A percentile compares a stretch with the other conserved stretches of the same genome.
Evolutionary conservation across 768 basidiomycete species (phyloP).

Genomic region (Phlegmacium glaucopus): DNA sequence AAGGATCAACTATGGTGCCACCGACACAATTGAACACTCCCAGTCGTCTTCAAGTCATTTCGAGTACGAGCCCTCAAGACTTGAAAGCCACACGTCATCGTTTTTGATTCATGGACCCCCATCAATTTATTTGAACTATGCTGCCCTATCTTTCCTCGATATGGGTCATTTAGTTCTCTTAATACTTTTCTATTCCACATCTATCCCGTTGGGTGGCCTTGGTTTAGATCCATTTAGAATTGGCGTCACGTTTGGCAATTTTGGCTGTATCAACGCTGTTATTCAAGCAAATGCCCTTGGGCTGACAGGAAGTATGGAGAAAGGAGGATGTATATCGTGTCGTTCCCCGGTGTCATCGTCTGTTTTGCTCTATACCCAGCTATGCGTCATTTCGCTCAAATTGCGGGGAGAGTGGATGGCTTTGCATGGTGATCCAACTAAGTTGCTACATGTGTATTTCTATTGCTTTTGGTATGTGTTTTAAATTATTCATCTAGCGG

Average conservation of each 20-base stretch:
- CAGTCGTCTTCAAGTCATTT: neutral
- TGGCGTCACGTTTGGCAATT: constrained; percentile 47
- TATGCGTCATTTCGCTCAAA: constrained; percentile 29
- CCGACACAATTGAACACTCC: neutral
- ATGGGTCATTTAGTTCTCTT: constrained; percentile 33
- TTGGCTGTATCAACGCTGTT: constrained; percentile 10
- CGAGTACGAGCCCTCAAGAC: constrained; percentile 1
- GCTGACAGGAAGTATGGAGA: neutral
- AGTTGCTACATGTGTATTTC: constrained; percentile 21
- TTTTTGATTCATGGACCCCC: constrained; percentile 29
- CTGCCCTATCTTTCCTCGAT: constrained; percentile 35
- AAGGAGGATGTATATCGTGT: constrained; percentile 45
- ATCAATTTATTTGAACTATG: constrained; percentile 28
- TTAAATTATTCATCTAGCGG: neutral
- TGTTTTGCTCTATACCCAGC: constrained; percentile 31
- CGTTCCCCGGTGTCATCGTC: constrained; percentile 20
- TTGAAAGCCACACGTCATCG: constrained; percentile 10
- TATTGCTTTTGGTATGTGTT: constrained; percentile 35
- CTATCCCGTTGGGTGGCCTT: constrained; percentile 58
- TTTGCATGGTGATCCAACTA: constrained; percentile 32
- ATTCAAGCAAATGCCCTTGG: neutral
- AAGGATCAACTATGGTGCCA: constrained; percentile 10
- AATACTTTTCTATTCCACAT: constrained; percentile 52
- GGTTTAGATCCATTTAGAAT: constrained; percentile 62
- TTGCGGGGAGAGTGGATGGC: constrained; percentile 30